Evolutionary conservation across 208 protist genomes (phyloP), one percentile per base, ranked within the genome.

Genomic region (Blastocrithidia nonstop): DNA sequence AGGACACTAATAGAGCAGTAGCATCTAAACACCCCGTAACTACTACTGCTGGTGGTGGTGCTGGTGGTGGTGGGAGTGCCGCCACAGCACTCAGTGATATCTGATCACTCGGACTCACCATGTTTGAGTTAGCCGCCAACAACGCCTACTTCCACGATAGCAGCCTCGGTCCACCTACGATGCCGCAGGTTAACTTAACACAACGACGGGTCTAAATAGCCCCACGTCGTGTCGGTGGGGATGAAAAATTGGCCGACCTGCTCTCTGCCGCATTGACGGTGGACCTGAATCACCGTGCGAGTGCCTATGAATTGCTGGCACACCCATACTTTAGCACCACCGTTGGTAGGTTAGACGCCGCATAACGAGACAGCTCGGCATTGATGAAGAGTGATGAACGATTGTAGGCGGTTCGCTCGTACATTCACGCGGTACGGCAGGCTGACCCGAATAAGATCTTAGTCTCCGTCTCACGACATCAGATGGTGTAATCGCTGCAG

Each of bases 271-370:
- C 43, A 21, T 55, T 83, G 22, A 56, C 58, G 19, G 45, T 50
- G 17, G 63, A 75, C 46, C 57, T 59, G 1, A 31, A 13, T 1
- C 41, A 49, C 8, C 63, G 73, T 2, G 35, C 57, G 4, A 66
- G 57, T 8, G 68, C 61, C 22, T 68, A 78, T 42, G 61, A 69
- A 35, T 26, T 75, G 4, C 64, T 83, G 16, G 65, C 57, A 6
- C 57, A 83, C 48, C 73, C 73, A 6, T 83, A 83, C 58, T 83
- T 83, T 51, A 71, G 57, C 49, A 54, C 63, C 23, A 48, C 35
- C 9, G 27, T 66, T 28, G 29, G 29, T n/a, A 35, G 11, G 29
- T n/a, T 11, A 11, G 11, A 15, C 29, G 29, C 29, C 29, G 29
- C 32, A 16, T 45, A 50, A 31, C 55, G 42, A 44, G 29, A 45